A percentile compares a stretch with the other conserved stretches of the same genome.
Evolutionary conservation across 768 basidiomycete species (phyloP).

Genomic region (Lactarius pseudohatsudake): DNA sequence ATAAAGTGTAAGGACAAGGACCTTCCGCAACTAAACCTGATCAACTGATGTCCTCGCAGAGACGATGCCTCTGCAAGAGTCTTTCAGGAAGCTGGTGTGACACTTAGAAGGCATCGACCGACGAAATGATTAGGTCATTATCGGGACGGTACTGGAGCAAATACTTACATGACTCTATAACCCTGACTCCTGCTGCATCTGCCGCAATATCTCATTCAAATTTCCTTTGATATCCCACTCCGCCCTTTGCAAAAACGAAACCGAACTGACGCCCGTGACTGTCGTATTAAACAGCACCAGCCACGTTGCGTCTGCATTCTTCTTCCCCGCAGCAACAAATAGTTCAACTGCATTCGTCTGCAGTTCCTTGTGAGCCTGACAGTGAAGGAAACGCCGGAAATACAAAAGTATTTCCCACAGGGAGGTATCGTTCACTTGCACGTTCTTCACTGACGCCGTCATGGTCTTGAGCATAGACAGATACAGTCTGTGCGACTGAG

Average conservation of each 20-base stretch:
- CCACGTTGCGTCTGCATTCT: constrained; percentile 87
- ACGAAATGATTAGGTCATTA: constrained; percentile 30
- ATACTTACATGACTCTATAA: background rate
- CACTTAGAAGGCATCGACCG: constrained; percentile 68
- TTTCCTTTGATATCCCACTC: constrained; percentile 63
- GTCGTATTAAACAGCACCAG: constrained; percentile 61
- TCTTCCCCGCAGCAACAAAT: constrained; percentile 56
- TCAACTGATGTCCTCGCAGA: constrained; percentile 39
- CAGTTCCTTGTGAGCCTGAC: constrained; percentile 67
- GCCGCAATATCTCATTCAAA: constrained; percentile 30
- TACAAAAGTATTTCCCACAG: constrained; percentile 80
- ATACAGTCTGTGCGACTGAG: constrained; percentile 79
- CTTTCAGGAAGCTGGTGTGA: constrained; percentile 80
- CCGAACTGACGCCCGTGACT: constrained; percentile 41
- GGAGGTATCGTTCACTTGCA: constrained; percentile 67
- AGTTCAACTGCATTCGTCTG: constrained; percentile 64
- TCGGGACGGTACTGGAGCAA: background rate
- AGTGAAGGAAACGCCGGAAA: constrained; percentile 76
- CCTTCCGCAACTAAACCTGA: background rate
- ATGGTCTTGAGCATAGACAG: constrained; percentile 74
- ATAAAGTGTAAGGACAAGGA: constrained; percentile 79
- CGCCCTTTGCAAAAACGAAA: constrained; percentile 52
- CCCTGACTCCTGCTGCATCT: constrained; percentile 9
- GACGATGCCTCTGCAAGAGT: constrained; percentile 81
- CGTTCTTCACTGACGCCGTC: constrained; percentile 60